Conservation (phyloP, 2,329 filamentous ascomycete genomes). For the Epichloe coenophiala region DNA sequence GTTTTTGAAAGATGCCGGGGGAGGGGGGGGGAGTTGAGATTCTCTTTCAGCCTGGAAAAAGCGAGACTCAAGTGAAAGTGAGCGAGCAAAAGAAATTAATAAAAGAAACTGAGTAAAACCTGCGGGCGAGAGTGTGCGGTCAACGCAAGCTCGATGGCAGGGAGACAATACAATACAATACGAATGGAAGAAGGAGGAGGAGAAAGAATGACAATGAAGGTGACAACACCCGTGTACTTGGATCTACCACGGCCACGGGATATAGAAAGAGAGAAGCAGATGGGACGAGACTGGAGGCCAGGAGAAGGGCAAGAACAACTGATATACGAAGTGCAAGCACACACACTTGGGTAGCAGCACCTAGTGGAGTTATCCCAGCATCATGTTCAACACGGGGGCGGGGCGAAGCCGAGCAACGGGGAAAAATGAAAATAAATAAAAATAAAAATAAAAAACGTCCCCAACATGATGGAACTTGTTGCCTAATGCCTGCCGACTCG, state of each 20-base stretch:
- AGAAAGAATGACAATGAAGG: not conserved
- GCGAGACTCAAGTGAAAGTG: not conserved
- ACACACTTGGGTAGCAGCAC: no score
- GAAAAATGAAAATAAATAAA: fast-evolving
- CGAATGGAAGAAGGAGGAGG: not conserved
- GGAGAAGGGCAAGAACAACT: not conserved
- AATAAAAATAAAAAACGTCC: no score
- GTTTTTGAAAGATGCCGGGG: not conserved
- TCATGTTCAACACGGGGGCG: no score
- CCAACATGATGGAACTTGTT: no score
- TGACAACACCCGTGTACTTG: not conserved
- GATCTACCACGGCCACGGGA: not conserved
- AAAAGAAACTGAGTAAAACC: not conserved
- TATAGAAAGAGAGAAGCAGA: not conserved
- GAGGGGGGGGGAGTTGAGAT: no score
- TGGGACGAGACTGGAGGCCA: not conserved
- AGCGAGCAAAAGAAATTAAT: not conserved
- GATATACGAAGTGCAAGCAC: not conserved
- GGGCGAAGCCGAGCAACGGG: no score
- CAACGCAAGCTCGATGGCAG: not conserved
- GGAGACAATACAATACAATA: not conserved
- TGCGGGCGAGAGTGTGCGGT: not conserved
- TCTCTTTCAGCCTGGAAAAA: not conserved
- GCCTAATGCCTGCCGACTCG: no score
- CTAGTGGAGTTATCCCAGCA: no score